Percentiles rank a stretch among this genome's conserved stretches.
Evolutionary conservation across 1,284 basidiomycete genomes (phyloP).

Genomic region (Clitocybe nebularis): DNA sequence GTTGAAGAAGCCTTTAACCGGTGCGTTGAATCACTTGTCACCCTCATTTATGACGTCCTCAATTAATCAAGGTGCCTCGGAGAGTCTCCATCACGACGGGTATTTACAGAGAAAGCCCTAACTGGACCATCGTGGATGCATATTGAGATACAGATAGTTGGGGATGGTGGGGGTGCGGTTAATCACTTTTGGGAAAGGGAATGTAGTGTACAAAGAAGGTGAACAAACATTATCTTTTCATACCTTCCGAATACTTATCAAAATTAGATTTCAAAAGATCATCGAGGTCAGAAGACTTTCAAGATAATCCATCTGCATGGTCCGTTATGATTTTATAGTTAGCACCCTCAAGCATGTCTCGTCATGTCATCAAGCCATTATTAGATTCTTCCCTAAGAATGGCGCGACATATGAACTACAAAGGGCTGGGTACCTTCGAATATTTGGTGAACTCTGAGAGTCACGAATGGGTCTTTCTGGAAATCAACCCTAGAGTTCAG

Average conservation of each 20-base stretch:
- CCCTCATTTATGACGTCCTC: background rate
- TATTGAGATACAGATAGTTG: slow-evolving; percentile 33
- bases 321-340: slow-evolving; percentile 15
- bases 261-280: slow-evolving; percentile 34
- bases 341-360: slow-evolving; percentile 29
- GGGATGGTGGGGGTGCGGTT: slow-evolving; percentile 29
- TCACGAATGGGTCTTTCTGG: slow-evolving; percentile 31
- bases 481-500: slow-evolving; percentile 34
- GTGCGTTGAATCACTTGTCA: slow-evolving; percentile 14
- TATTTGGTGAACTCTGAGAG: slow-evolving; percentile 28
- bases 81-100: slow-evolving; percentile 34
- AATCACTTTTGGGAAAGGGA: slow-evolving; percentile 36
- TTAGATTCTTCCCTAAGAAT: slow-evolving; percentile 28
- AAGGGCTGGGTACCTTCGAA: slow-evolving; percentile 33
- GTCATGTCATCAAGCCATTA: slow-evolving; percentile 21
- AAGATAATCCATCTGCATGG: background rate
- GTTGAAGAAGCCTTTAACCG: slow-evolving; percentile 40
- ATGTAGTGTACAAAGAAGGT: slow-evolving; percentile 35
- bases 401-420: slow-evolving; percentile 27
- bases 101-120: slow-evolving; percentile 37
- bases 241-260: background rate
- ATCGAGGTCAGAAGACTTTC: slow-evolving; percentile 24
- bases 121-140: slow-evolving; percentile 35
- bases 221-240: background rate
- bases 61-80: slow-evolving; percentile 29